A percentile compares a stretch with the other conserved stretches of the same genome.
Evolutionary conservation across 805 yeast genomes (phyloP).

Genomic region (Barnettozyma botsteinii): DNA sequence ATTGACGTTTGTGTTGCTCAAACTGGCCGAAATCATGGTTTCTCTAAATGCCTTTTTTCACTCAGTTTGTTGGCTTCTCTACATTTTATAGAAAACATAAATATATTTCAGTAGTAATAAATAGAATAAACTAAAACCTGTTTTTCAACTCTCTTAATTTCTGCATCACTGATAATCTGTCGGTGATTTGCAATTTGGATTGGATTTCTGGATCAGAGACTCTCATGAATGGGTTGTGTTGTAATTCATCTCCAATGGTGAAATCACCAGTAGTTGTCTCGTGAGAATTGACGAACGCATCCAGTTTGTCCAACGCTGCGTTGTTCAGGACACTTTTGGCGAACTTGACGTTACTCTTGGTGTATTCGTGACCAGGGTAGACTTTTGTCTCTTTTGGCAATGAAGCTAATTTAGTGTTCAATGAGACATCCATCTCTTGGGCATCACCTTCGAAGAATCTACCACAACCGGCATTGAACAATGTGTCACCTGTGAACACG

Average conservation of each 20-base stretch:
- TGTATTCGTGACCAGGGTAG: conserved; percentile 96
- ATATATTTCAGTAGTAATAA: not conserved
- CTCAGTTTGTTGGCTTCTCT: conserved; percentile 1
- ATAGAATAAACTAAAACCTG: conserved; percentile 19
- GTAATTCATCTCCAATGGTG: conserved; percentile 77
- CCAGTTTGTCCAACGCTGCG: conserved; percentile 48
- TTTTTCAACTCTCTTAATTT: conserved; percentile 75
- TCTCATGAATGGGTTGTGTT: conserved; percentile 88
- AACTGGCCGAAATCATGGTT: not conserved
- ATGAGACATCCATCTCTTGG: conserved; percentile 67
- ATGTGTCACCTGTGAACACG: conserved; percentile 93
- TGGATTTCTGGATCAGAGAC: conserved; percentile 58
- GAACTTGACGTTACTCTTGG: conserved; percentile 73
- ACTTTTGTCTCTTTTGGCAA: conserved; percentile 69
- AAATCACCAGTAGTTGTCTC: conserved; percentile 82
- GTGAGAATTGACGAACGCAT: conserved; percentile 41
- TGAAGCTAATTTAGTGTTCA: conserved; percentile 50
- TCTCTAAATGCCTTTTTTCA: not conserved
- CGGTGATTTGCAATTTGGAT: conserved; percentile 47
- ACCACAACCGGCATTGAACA: conserved; percentile 94
- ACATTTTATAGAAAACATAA: not conserved
- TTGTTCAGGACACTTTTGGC: conserved; percentile 49
- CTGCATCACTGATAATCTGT: conserved; percentile 58
- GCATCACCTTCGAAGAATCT: conserved; percentile 92
- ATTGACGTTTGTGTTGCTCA: conserved; percentile 19